Base-by-base conservation (phyloP, 2,329 filamentous ascomycete species). In the Cryphonectria radicalis region DNA sequence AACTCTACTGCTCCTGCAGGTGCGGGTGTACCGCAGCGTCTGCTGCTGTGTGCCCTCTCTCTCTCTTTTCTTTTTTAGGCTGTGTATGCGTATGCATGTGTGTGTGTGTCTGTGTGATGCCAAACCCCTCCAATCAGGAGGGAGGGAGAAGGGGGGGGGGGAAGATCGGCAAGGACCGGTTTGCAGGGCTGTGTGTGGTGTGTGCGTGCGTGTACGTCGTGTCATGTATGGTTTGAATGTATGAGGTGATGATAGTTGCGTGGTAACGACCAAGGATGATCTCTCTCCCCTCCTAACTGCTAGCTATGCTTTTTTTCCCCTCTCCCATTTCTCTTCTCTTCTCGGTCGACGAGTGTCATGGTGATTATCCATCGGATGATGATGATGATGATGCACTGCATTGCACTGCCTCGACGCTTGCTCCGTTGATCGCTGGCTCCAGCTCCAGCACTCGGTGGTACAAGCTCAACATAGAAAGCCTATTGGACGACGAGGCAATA, bases 1-100 rank as follows among this genome's bases (percentile, higher is more conserved):
- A 59, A 59, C 28, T 32, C 55, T 59, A 59, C 55, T 59, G 55
- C 55, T 59, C 55, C 55, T 59, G 55, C 25, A 59, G 55, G 28
- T 59, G 28, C 55, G 55, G 28, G 25, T 32, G 55, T 59, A 17
- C 55, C 28, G 19, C 46, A 50, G 22, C 46, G 55, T 59, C 55
- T 35, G 55, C 50, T 55, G n/a, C 42, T 43, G 42, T 43, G 42
- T n/a, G 50, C 50, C 46, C 50, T 55, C n/a, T 25, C 42, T 43
- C 14, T 14, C 14, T 17, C 2, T 42, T 17, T 17, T 17, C 14
- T 43, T 4, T 43, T 40, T 13, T 43, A 4, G 50, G 50, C 50
- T 55, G 50, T 55, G 50, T 25, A 40, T 40, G 37, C 37, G 37
- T 11, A 2, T 40, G 37, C 37, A 11, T 40, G 37, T 40, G 37